Conservation (phyloP, 1,284 basidiomycete genomes). For the Cutaneotrichosporon sp. region DNA sequence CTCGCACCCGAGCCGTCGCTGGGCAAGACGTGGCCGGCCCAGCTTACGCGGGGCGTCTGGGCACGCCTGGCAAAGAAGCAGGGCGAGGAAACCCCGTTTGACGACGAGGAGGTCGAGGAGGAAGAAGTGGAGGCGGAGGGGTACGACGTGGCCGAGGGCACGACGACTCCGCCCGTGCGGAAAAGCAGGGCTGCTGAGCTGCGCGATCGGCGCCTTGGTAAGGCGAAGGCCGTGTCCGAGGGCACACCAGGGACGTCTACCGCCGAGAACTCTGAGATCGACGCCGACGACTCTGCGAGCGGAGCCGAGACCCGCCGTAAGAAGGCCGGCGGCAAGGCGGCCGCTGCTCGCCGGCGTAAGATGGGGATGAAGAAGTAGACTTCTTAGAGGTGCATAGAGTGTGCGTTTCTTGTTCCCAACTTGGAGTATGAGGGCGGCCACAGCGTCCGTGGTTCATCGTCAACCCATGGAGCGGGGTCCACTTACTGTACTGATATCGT, state of each 20-base stretch:
- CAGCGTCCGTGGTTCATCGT: too few relatives aligned
- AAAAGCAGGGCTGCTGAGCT: constrained; percentile 20
- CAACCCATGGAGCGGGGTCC: too few relatives aligned
- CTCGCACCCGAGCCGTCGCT: constrained; percentile 35
- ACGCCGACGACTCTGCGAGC: not conserved
- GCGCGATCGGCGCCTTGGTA: constrained; percentile 11
- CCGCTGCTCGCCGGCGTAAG: constrained; percentile 41
- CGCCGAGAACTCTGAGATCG: not conserved
- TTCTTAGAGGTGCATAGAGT: not conserved
- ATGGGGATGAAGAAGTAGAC: constrained; percentile 38
- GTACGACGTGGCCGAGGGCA: constrained; percentile 1
- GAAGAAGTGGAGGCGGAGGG: constrained; percentile 14
- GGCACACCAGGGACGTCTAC: not conserved
- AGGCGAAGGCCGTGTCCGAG: not conserved
- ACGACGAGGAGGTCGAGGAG: constrained; percentile 14
- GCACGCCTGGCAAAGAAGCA: constrained; percentile 13
- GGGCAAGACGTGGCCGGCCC: constrained; percentile 39
- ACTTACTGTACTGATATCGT: too few relatives aligned
- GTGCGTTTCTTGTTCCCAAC: too few relatives aligned
- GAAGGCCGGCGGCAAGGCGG: constrained; percentile 39
- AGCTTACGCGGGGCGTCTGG: not conserved
- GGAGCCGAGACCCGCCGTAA: constrained; percentile 26
- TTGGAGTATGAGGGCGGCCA: too few relatives aligned
- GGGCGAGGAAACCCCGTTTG: constrained; percentile 13
- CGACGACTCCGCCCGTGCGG: constrained; percentile 1